Conservation (phyloP, 1,139 yeast species). For the Nakaseomyces nivariensis region DNA sequence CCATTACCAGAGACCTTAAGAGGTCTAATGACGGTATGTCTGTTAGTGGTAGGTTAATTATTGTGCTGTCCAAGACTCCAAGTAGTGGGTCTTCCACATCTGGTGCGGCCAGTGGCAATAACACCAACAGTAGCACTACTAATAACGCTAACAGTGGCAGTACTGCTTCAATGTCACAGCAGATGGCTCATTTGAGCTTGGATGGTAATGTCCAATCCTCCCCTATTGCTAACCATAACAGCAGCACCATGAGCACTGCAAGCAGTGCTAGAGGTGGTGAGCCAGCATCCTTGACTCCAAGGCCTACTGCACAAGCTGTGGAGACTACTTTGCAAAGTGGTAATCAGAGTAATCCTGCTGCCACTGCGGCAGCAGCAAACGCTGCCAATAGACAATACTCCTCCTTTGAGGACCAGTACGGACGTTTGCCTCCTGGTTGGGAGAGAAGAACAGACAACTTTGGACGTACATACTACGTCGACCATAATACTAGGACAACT, state of each 20-base stretch:
- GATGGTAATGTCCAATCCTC: background rate
- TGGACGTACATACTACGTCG: conserved; percentile 96
- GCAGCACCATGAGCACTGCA: background rate
- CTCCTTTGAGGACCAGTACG: conserved; percentile 93
- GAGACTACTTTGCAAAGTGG: conserved; percentile 24
- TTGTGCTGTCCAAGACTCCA: conserved; percentile 44
- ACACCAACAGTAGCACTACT: conserved; percentile 9
- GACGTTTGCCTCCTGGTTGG: conserved; percentile 97
- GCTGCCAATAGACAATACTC: conserved; percentile 51
- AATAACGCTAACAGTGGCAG: conserved; percentile 9
- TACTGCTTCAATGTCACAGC: background rate
- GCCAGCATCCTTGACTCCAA: conserved; percentile 12
- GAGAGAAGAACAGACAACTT: conserved; percentile 95
- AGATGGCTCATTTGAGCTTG: conserved; percentile 3
- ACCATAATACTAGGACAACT: conserved; percentile 93
- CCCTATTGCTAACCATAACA: conserved; percentile 3
- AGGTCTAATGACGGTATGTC: conserved; percentile 85
- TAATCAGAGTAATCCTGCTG: conserved; percentile 10
- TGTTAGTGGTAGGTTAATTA: conserved; percentile 84
- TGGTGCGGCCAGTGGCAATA: background rate
- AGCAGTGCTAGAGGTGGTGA: conserved; percentile 5
- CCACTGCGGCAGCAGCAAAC: conserved; percentile 17
- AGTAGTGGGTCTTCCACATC: conserved; percentile 3
- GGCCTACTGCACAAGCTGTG: conserved; percentile 20
- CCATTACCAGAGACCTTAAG: conserved; percentile 85